Conservation (phyloP, 805 yeast genomes). For the Candida alai region DNA sequence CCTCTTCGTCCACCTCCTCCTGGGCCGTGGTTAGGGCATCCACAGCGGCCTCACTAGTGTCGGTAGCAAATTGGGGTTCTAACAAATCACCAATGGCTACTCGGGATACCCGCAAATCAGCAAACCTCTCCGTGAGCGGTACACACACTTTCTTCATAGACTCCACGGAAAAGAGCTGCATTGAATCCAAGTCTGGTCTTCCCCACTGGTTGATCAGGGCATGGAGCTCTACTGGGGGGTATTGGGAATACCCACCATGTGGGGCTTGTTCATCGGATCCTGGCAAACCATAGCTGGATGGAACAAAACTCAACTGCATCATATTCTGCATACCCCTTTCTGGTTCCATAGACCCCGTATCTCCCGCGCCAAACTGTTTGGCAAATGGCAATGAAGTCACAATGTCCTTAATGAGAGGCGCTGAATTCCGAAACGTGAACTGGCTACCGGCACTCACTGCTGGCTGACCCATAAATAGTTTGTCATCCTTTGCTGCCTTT, state of each 20-base stretch:
- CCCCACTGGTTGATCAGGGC: conserved; percentile 36
- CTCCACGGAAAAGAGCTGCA: conserved; percentile 43
- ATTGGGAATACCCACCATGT: conserved; percentile 17
- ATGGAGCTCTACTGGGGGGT: conserved; percentile 59
- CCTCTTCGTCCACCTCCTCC: conserved; percentile 6
- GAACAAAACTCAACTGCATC: conserved; percentile 31
- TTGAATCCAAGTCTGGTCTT: conserved; percentile 32
- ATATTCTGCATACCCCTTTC: conserved; percentile 4
- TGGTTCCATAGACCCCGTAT: too few relatives aligned
- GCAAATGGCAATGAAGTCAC: conserved; percentile 26
- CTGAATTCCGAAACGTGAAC: conserved; percentile 31
- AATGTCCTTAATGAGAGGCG: conserved; percentile 29
- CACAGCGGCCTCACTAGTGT: too few relatives aligned
- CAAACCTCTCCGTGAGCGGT: conserved; percentile 34
- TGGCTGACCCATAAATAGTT: conserved; percentile 11
- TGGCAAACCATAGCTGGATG: conserved; percentile 16
- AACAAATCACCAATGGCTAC: conserved; percentile 34
- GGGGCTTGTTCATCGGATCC: conserved; percentile 1
- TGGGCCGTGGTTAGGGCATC: background rate
- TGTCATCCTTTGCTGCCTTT: conserved; percentile 11
- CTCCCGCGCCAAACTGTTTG: too few relatives aligned
- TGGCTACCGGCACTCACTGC: conserved; percentile 3
- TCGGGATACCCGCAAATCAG: conserved; percentile 46
- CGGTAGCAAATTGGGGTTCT: conserved; percentile 6
- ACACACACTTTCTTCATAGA: conserved; percentile 41